Conservation (phyloP, 2,329 filamentous ascomycete genomes). For the Arthrobotrys musiformis region DNA sequence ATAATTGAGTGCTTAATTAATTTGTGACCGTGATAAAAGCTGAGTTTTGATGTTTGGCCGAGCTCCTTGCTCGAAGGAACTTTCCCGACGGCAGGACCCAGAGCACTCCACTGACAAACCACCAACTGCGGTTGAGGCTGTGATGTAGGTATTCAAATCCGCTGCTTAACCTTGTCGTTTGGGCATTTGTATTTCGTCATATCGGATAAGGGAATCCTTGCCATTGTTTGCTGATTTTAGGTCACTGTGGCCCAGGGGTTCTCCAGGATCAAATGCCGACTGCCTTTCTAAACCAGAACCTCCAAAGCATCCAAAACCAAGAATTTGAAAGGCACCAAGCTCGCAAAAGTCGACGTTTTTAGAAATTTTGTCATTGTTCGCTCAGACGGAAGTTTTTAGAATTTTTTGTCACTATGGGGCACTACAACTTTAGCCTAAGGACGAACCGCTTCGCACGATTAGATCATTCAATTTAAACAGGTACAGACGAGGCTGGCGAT, state of each 20-base stretch:
- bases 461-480: conserved; percentile 29
- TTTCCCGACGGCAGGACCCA: conserved; percentile 6
- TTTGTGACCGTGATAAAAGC: conserved; percentile 1
- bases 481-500: conserved; percentile 30
- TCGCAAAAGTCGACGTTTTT: neutral
- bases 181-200: conserved; percentile 55
- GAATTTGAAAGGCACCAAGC: conserved; percentile 9
- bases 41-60: neutral
- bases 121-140: conserved; percentile 30
- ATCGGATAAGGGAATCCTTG: conserved; percentile 47
- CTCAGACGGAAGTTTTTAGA: conserved; percentile 1
- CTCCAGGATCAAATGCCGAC: conserved; percentile 30
- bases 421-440: conserved; percentile 36
- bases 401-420: neutral
- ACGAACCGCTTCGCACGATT: conserved; percentile 15
- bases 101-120: conserved; percentile 24
- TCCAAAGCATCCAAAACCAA: conserved; percentile 17
- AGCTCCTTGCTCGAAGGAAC: neutral
- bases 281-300: conserved; percentile 5
- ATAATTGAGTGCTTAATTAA: no score
- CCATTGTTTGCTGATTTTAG: conserved; percentile 44
- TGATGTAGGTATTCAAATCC: conserved; percentile 29
- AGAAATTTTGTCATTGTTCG: conserved; percentile 48
- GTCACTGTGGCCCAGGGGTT: conserved; percentile 17
- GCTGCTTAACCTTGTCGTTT: conserved; percentile 14